A percentile compares a stretch with the other conserved stretches of the same genome.
Evolutionary conservation across 805 yeast species (phyloP).

Genomic region (Saturnispora kantuleensis): DNA sequence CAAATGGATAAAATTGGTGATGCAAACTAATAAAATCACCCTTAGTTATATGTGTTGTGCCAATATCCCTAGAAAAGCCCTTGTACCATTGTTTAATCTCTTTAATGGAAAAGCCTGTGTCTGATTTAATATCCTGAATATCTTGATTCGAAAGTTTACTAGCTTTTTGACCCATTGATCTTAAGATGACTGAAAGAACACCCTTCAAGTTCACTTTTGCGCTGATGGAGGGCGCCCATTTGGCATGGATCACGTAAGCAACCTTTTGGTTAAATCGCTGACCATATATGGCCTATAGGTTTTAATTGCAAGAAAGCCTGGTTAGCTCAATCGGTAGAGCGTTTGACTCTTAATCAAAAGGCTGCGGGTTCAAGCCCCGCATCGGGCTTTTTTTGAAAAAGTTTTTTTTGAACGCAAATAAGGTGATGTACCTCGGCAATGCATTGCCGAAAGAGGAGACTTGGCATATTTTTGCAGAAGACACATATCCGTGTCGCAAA

Average conservation of each 20-base stretch:
- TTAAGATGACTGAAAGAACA: not conserved
- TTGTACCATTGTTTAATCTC: slow-evolving; percentile 98
- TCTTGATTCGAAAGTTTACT: slow-evolving; percentile 90
- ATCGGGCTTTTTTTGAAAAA: slow-evolving; percentile 10
- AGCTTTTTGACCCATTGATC: slow-evolving; percentile 83
- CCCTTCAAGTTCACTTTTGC: too few relatives aligned
- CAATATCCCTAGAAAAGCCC: slow-evolving; percentile 91
- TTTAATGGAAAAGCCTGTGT: slow-evolving; percentile 85
- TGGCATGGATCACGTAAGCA: not conserved
- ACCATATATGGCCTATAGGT: too few relatives aligned
- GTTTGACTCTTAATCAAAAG: slow-evolving; percentile 17
- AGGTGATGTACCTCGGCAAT: not conserved
- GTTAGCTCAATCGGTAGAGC: slow-evolving; percentile 17
- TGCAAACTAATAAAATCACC: slow-evolving; percentile 87
- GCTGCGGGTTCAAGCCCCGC: slow-evolving; percentile 18
- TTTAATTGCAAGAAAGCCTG: slow-evolving; percentile 6
- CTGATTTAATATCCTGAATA: slow-evolving; percentile 65
- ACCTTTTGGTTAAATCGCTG: too few relatives aligned
- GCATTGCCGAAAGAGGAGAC: not conserved
- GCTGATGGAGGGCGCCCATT: too few relatives aligned
- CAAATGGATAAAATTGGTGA: slow-evolving; percentile 96
- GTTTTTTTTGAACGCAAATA: not conserved
- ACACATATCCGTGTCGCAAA: too few relatives aligned
- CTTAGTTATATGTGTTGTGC: slow-evolving; percentile 75
- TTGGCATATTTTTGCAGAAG: too few relatives aligned